A percentile compares a stretch with the other conserved stretches of the same genome.
Conservation (phyloP, 768 basidiomycete genomes). For the Rhizopogon vulgaris region DNA sequence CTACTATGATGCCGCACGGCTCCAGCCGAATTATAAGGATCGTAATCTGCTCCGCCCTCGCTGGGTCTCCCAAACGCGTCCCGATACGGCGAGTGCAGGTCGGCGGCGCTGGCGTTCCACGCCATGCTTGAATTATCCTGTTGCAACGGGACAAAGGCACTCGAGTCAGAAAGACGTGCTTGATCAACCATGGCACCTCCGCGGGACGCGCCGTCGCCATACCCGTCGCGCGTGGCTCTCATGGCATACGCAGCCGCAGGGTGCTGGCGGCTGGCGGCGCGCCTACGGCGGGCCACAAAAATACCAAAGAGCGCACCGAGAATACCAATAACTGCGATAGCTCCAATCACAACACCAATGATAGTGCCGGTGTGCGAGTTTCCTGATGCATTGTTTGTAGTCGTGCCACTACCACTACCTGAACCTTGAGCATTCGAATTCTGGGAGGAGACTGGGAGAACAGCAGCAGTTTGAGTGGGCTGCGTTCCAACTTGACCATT, state of each 20-base stretch:
- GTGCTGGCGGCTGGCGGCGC: conserved; percentile 27
- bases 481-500: conserved; percentile 74
- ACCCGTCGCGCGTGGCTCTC: conserved; percentile 22
- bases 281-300: conserved; percentile 44
- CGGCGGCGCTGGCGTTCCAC: conserved; percentile 52
- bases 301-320: conserved; percentile 37
- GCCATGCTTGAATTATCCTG: conserved; percentile 52
- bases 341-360: conserved; percentile 25
- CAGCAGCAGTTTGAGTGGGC: conserved; percentile 29
- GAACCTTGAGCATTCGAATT: conserved; percentile 34
- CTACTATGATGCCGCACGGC: neutral
- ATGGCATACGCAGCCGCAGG: conserved; percentile 33
- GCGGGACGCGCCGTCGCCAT: conserved; percentile 7
- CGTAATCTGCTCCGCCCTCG: conserved; percentile 1
- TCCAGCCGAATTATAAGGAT: conserved; percentile 4
- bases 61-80: conserved; percentile 15
- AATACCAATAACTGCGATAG: conserved; percentile 22
- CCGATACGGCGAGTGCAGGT: conserved; percentile 36
- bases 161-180: conserved; percentile 51
- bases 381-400: conserved; percentile 13
- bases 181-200: conserved; percentile 17
- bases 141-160: conserved; percentile 66
- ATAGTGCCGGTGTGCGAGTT: conserved; percentile 16
- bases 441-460: conserved; percentile 33
- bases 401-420: conserved; percentile 9